Percentiles rank a stretch among this genome's conserved stretches.
Evolutionary conservation across 768 basidiomycete species (phyloP).

Genomic region (Trametes cinnabarina): DNA sequence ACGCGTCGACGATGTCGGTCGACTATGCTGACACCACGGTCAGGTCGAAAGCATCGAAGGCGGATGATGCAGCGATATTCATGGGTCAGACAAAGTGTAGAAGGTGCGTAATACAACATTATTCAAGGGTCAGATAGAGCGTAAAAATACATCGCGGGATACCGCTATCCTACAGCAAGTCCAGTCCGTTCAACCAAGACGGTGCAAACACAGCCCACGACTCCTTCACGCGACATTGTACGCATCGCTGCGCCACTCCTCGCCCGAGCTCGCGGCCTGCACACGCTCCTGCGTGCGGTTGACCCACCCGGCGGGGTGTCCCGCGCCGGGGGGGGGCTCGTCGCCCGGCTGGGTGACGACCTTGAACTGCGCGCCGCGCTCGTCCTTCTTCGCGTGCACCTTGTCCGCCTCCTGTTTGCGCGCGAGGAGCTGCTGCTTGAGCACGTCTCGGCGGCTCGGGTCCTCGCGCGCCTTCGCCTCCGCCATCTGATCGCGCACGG

Average conservation of each 20-base stretch:
- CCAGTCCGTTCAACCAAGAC: not conserved
- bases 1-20: no score
- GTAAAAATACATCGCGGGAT: not conserved
- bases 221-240: conserved; percentile 21
- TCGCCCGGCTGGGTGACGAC: conserved; percentile 71
- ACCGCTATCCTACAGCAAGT: not conserved
- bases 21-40: no score
- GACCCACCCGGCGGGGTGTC: conserved; percentile 74
- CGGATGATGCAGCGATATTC: no score
- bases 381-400: conserved; percentile 40
- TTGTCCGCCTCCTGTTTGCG: conserved; percentile 48
- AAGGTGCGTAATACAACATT: not conserved
- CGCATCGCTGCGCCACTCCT: conserved; percentile 55
- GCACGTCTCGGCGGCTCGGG: conserved; percentile 27
- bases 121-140: not conserved
- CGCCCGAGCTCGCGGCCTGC: conserved; percentile 40
- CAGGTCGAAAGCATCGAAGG: no score
- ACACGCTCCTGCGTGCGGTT: conserved; percentile 48
- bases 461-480: conserved; percentile 51
- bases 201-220: not conserved
- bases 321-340: conserved; percentile 56
- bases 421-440: conserved; percentile 46
- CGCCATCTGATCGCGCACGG: conserved; percentile 74
- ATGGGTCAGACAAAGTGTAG: no score
- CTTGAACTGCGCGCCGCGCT: conserved; percentile 69